Percentiles rank a stretch among this genome's conserved stretches.
phyloP scores from a whole-genome alignment of 306 rosid species.

The Lathyrus oleraceus region DNA sequence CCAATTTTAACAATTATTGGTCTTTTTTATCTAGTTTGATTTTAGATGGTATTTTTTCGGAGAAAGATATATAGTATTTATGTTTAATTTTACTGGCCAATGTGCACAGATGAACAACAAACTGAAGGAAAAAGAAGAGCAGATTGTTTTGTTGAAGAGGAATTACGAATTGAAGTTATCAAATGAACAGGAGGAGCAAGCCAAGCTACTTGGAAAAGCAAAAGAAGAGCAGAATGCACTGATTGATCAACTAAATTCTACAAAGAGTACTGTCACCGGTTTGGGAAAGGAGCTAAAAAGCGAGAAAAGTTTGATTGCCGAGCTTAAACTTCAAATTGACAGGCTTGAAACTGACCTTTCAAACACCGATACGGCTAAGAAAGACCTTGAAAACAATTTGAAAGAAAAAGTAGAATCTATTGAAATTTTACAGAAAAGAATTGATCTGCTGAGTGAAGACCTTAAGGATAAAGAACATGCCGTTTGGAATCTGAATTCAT shows the following conservation, averaged over 20 bases:
- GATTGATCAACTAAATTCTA: slow-evolving; percentile 54
- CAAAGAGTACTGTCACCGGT: slow-evolving; percentile 49
- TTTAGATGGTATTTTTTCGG: neutral
- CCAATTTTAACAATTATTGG: neutral
- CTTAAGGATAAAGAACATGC: slow-evolving; percentile 57
- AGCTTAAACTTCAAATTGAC: slow-evolving; percentile 59
- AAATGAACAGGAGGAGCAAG: slow-evolving; percentile 62
- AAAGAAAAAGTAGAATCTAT: slow-evolving; percentile 35
- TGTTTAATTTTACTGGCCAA: slow-evolving; percentile 36
- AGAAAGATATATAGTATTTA: neutral
- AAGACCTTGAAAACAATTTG: slow-evolving; percentile 46
- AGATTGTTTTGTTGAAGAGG: slow-evolving; percentile 55
- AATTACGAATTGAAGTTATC: slow-evolving; percentile 64
- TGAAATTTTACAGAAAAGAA: slow-evolving; percentile 44
- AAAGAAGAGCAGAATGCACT: slow-evolving; percentile 66
- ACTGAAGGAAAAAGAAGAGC: slow-evolving; percentile 74
- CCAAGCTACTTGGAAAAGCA: slow-evolving; percentile 63
- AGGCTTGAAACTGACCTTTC: slow-evolving; percentile 41
- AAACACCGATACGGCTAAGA: slow-evolving; percentile 40
- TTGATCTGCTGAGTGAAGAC: slow-evolving; percentile 52
- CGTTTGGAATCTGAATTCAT: slow-evolving; percentile 58
- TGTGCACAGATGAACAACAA: slow-evolving; percentile 62
- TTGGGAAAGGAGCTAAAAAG: slow-evolving; percentile 64
- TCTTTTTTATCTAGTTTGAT: slow-evolving; percentile 29
- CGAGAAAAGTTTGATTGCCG: slow-evolving; percentile 57